A percentile compares a stretch with the other conserved stretches of the same genome.
Conservation (phyloP, 805 yeast species). For the Lipomyces orientalis region DNA sequence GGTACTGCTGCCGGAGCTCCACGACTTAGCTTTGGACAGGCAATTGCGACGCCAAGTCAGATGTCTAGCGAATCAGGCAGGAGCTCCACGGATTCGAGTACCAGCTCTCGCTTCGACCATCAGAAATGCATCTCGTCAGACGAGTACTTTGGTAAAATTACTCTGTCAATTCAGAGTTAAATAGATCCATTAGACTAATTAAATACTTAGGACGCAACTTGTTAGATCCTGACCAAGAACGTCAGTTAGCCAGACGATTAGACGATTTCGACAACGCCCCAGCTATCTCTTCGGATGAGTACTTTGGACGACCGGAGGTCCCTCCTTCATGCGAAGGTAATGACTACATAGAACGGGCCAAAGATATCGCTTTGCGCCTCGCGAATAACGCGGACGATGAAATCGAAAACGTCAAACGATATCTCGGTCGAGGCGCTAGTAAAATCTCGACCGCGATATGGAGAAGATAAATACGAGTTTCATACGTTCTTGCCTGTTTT, state of each 20-base stretch:
- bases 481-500: conserved; percentile 58
- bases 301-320: conserved; percentile 78
- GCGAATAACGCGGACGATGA: conserved; percentile 16
- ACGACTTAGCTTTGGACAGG: conserved; percentile 88
- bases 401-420: conserved; percentile 1
- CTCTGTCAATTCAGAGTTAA: not conserved
- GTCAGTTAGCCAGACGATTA: conserved; percentile 23
- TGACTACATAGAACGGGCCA: conserved; percentile 17
- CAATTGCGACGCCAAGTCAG: conserved; percentile 41
- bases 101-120: not conserved
- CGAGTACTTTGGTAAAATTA: conserved; percentile 24
- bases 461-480: conserved; percentile 41
- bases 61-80: not conserved
- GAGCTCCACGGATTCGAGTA: conserved; percentile 8
- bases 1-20: conserved; percentile 41
- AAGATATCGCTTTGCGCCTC: conserved; percentile 9
- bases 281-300: conserved; percentile 94
- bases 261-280: conserved; percentile 82
- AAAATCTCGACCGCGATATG: conserved; percentile 16
- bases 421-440: conserved; percentile 5
- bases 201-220: not conserved
- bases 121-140: conserved; percentile 28
- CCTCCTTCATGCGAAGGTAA: not conserved
- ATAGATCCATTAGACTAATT: not conserved
- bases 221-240: conserved; percentile 2